Percentiles rank a stretch among this genome's conserved stretches.
These are phyloP conservation scores for Nakataea oryzae DNA, from an alignment of 2,329 filamentous ascomycete species.

Conservation along the genomic window DNA sequence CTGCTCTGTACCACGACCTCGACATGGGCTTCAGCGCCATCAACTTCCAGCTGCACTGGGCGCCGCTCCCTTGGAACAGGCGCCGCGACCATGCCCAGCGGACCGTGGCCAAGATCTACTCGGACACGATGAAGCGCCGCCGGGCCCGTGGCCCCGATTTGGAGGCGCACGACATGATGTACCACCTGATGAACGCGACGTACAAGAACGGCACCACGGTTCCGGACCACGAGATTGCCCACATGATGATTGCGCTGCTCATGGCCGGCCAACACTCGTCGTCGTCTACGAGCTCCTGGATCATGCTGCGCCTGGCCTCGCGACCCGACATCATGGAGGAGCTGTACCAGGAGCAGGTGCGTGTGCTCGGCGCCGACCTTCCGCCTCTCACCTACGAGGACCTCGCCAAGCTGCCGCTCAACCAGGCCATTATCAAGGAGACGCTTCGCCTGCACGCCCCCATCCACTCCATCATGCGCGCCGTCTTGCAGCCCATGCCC, in stretches of 20 bases:
- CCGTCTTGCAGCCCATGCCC: conserved; percentile 79
- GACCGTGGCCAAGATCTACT: conserved; percentile 68
- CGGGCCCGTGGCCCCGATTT: conserved; percentile 24
- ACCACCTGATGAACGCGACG: conserved; percentile 63
- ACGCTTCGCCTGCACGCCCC: conserved; percentile 84
- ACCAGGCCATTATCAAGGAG: conserved; percentile 81
- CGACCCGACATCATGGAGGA: conserved; percentile 60
- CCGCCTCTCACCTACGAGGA: conserved; percentile 68
- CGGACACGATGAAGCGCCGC: conserved; percentile 59
- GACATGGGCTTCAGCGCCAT: conserved; percentile 70
- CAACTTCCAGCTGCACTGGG: conserved; percentile 77
- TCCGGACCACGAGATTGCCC: conserved; percentile 66
- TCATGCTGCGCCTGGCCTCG: conserved; percentile 61
- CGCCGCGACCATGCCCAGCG: conserved; percentile 61
- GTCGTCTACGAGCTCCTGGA: conserved; percentile 68
- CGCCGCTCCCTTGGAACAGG: conserved; percentile 65
- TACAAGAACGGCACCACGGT: conserved; percentile 65
- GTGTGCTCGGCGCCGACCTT: conserved; percentile 62
- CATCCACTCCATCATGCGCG: conserved; percentile 90
- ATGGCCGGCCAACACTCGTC: conserved; percentile 82
- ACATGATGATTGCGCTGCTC: conserved; percentile 79
- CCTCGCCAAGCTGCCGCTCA: conserved; percentile 67
- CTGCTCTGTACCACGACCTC: conserved; percentile 68
- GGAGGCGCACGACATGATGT: conserved; percentile 60
- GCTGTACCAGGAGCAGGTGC: conserved; percentile 67